Evolutionary conservation across 2,329 filamentous ascomycete genomes (phyloP).

Genomic region (Amauroascus niger): DNA sequence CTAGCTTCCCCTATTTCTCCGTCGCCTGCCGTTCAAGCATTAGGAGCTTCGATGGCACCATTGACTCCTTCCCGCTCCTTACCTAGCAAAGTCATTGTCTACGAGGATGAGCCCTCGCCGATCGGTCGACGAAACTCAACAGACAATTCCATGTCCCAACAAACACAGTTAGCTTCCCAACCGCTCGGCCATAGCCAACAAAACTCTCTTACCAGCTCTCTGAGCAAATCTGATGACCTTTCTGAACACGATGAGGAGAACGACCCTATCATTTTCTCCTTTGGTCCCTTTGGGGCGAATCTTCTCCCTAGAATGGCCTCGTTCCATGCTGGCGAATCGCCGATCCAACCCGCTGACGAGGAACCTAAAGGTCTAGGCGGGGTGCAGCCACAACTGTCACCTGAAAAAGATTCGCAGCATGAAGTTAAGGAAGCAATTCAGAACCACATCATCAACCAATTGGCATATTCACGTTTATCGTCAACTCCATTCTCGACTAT

Average conservation of each 20-base stretch:
- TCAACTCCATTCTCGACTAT: constrained; percentile 87
- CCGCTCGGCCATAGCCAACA: constrained; percentile 23
- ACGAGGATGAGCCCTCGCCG: constrained; percentile 58
- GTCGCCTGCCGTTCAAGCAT: constrained; percentile 45
- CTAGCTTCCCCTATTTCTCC: constrained; percentile 72
- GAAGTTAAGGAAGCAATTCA: constrained; percentile 27
- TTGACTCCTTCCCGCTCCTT: constrained; percentile 36
- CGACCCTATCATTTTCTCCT: constrained; percentile 83
- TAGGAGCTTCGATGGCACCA: constrained; percentile 36
- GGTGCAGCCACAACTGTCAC: constrained; percentile 21
- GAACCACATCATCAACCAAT: constrained; percentile 90
- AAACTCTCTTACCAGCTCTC: constrained; percentile 28
- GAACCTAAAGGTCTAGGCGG: constrained; percentile 26
- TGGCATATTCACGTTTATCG: constrained; percentile 86
- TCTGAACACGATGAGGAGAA: constrained; percentile 87
- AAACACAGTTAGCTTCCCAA: constrained; percentile 28
- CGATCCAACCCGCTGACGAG: constrained; percentile 38
- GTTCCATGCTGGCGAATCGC: constrained; percentile 58
- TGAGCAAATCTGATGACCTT: constrained; percentile 49
- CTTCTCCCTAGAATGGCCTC: constrained; percentile 72
- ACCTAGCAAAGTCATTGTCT: constrained; percentile 49
- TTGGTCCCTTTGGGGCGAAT: constrained; percentile 80
- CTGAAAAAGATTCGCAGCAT: constrained; percentile 19
- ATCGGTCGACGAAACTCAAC: constrained; percentile 35
- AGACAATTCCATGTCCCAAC: constrained; percentile 24